Base-by-base conservation (phyloP, 768 basidiomycete genomes). In the Leucosporidium yakuticum region DNA sequence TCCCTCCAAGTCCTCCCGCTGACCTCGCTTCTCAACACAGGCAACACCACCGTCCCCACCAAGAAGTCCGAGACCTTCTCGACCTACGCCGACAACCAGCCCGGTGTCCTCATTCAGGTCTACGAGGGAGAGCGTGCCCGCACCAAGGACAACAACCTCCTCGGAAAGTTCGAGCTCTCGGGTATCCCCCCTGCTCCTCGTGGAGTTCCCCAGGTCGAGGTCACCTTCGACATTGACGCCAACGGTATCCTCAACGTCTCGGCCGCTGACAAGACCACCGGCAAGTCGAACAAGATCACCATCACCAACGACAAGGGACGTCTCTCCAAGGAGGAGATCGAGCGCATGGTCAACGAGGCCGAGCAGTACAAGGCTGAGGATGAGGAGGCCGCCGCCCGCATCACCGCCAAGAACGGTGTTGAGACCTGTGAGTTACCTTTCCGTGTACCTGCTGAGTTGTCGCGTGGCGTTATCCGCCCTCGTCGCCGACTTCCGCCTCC, bases 281-380 rank as follows among this genome's bases (percentile, higher is more conserved):
- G 94, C 74, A 96, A 97, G 82, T 91, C 90, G 64, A 90, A 87
- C 80, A 73, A 73, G 65, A 73, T 74, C 78, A 93, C 91, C 69
- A 93, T 93, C 81, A 92, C 89, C 75, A 92, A 92, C 79, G 93
- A 96, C 83, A 94, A 97, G 83, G 92, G 93, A 54, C 91, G 94
- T 80, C 81, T 98, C 74, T 92, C 90, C 71, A 91, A 95, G 82
- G 94, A 97, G 80, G 94, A 97, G 78, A 97, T 97, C 70, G 94
- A 98, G 80, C 89, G 92, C 78, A 98, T 98, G 94, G 91, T 97
- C 54, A 78, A 80, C 69, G 94, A 96, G 78, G 92, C 92, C 62
- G 92, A 95, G 85, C 86, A 87, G 78, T 94, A 92, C 84, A 91
- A 88, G 81, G 82, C 86, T 84, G 79, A 75, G 67, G 76, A 77